Evolutionary conservation across 768 basidiomycete species (phyloP), one percentile per base, ranked within the genome.

Genomic region (Boletus pseudo-olivaceus): DNA sequence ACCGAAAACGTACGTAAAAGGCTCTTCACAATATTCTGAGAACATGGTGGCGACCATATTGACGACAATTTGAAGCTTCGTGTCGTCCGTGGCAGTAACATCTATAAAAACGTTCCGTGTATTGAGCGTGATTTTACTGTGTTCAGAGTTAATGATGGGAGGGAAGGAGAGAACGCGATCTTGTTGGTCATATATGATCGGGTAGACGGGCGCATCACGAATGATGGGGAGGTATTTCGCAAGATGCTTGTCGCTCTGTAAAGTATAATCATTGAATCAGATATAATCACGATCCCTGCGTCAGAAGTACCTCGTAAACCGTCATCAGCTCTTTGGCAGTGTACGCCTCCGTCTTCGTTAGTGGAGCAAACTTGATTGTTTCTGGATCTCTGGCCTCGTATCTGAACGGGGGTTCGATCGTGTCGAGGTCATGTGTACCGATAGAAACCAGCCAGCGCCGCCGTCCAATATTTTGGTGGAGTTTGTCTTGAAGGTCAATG

Each of bases 401-500:
- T 66, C 88, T 78, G 82, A 98, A 97, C 9, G 95, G 95, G 5
- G 85, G 78, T 52, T 83, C 78, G 51, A 99, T 73, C 4, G 90
- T 92, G 71, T 98, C 94, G 46, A 99, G 73, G 73, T 99, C 97
- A 62, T 99, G 97, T 2, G 97, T 99, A 53, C 97, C 97, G 60
- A 99, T 97, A 19, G 97, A 84, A 44, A 96, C 97, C 41, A 99
- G 82, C 66, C 89, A 90, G 53, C 97, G 78, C 59, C 88, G 78
- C 53, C 97, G 79, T 65, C 92, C 94, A 33, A 99, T 82, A 71
- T 99, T 99, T 66, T 95, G 90, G 68, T 99, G 97, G 47, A 99
- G 79, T 72, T 98, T 99, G 68, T 99, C 97, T 74, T 99, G 97
- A n/a, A 99, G 76, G 67, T 98, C 97, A 62, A 99, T 96, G 82